phyloP scores from a whole-genome alignment of 192 early-diverging fungal genomes.

The Backusella psychrophila region DNA sequence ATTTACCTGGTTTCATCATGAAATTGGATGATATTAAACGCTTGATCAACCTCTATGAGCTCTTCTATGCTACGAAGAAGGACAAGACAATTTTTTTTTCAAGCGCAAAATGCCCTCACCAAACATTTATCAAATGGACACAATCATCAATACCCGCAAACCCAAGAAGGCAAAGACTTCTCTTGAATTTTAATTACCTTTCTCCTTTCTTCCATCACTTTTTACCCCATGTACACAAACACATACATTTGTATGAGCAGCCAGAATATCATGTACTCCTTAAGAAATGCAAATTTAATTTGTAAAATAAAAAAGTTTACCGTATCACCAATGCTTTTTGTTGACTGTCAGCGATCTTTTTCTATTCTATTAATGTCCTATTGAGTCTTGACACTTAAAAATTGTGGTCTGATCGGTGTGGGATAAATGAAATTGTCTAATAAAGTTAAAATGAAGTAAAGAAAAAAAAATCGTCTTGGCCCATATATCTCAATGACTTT shows the following conservation, averaged over 20 bases:
- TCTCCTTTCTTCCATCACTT: not conserved
- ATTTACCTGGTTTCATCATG: not conserved
- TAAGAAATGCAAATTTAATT: too few species aligned
- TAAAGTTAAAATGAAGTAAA: conserved; percentile 16
- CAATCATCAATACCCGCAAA: not conserved
- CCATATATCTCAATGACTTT: conserved; percentile 11
- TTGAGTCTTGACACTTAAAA: conserved; percentile 10
- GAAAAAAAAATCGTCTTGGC: conserved; percentile 7
- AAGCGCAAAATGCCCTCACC: conserved; percentile 1
- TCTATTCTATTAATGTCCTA: conserved; percentile 7
- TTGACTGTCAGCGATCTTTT: conserved; percentile 6
- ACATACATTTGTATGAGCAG: conserved; percentile 8
- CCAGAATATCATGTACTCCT: not conserved
- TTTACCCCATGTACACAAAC: conserved; percentile 6
- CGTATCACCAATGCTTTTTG: not conserved
- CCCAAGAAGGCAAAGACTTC: conserved; percentile 1
- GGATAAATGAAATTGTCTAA: conserved; percentile 14
- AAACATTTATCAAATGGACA: conserved; percentile 7
- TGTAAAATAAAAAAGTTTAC: too few species aligned
- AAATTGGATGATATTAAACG: not conserved
- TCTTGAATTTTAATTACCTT: not conserved
- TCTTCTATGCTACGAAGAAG: not conserved
- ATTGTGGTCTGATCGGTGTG: conserved; percentile 8
- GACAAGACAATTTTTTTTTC: not conserved
- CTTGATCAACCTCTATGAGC: not conserved